These are phyloP conservation scores for Rhodotorula glutinis DNA, from an alignment of 1,284 basidiomycete genomes.

Conservation along the genomic window DNA sequence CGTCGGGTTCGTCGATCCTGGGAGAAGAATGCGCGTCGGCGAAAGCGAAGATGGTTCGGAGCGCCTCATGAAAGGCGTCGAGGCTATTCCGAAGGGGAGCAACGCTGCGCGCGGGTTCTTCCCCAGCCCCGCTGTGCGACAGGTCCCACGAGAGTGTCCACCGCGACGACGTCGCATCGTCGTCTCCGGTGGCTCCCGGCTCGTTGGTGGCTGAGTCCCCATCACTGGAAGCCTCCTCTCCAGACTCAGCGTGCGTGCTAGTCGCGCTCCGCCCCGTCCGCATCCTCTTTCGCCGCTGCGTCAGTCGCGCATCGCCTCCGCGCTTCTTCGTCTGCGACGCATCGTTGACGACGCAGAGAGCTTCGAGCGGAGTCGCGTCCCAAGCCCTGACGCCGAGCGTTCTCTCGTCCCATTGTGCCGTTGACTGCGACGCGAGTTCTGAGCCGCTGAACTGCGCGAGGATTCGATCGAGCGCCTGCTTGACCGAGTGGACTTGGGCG, in stretches of 20 bases:
- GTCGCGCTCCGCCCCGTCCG: neutral
- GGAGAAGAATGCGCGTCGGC: neutral
- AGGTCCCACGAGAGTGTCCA: too few species aligned
- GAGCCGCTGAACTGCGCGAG: conserved; percentile 24
- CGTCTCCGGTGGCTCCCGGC: too few species aligned
- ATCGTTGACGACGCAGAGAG: conserved; percentile 8
- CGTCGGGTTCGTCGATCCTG: neutral
- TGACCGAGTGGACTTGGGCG: conserved; percentile 18
- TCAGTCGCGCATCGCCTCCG: neutral
- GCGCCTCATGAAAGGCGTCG: conserved; percentile 31
- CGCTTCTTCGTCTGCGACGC: neutral
- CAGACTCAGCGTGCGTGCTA: neutral
- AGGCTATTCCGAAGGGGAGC: conserved; percentile 34
- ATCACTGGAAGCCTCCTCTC: neutral
- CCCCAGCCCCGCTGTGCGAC: neutral
- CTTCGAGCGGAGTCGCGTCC: conserved; percentile 10
- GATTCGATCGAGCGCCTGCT: conserved; percentile 25
- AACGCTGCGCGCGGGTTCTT: neutral
- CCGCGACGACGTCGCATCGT: too few species aligned
- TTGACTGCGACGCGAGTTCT: neutral
- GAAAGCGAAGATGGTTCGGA: conserved; percentile 15
- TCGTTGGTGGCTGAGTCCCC: too few species aligned
- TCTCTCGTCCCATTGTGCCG: conserved; percentile 10
- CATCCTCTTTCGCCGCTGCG: neutral
- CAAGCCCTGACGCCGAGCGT: conserved; percentile 12